Evolutionary conservation across 169 alveolate species (phyloP), one percentile per base, ranked within the genome.

Genomic region (Plasmodium gonderi): DNA sequence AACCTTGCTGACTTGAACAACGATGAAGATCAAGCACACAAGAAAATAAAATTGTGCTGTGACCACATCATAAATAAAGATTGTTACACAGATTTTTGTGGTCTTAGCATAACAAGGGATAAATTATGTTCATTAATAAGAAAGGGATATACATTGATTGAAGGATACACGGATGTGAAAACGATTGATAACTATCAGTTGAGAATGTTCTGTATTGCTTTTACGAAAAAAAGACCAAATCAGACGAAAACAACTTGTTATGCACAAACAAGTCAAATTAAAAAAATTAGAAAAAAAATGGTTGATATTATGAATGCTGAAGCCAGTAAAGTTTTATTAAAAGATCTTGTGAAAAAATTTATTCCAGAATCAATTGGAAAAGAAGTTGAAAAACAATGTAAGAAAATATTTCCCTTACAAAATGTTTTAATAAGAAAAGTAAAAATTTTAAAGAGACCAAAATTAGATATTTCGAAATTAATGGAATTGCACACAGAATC

Each of bases 81-180:
- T 92, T 98, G 99, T 95, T 95, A 97, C 91, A 98, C 99, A 8
- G 98, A 97, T 96, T 98, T 99, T 97, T 98, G 98, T 92, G 99
- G 99, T 40, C 94, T 98, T 97, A 98, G 98, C 94, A 96, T 98
- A 95, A 99, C 99, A 17, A 97, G 99, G 87, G 99, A 99, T 95
- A 97, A 97, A 96, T 96, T 98, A 75, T 98, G 99, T 96, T 98
- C 99, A 29, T 96, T 99, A 92, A 97, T 99, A 78, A 96, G 99
- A 95, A 99, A 99, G 95, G 98, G 99, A 98, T 99, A 98, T 95
- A 96, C 99, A 36, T 97, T 98, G 69, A 98, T 99, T 79, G 99
- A 99, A 95, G 99, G 99, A 91, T 98, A 95, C 94, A 98, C 99
- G 60, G 99, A 99, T 77, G 99, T 98, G 80, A 98, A 98, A 96